Percentiles rank a stretch among this genome's conserved stretches.
Evolutionary conservation across 2,329 filamentous ascomycete genomes (phyloP).

Genomic region (Penicillium sp.): DNA sequence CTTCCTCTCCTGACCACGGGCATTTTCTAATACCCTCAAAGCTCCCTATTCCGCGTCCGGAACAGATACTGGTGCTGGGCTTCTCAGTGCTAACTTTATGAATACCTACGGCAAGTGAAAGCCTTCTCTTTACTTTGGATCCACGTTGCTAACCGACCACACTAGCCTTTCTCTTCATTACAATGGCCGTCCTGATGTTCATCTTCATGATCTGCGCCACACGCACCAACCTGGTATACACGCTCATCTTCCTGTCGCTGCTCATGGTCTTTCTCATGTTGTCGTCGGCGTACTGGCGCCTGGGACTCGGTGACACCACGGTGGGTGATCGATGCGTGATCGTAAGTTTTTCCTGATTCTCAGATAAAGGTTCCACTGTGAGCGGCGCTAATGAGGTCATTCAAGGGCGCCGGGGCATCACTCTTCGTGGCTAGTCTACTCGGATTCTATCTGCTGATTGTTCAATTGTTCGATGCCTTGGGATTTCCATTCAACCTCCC

Average conservation of each 20-base stretch:
- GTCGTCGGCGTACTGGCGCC: constrained; percentile 59
- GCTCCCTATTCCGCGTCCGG: constrained; percentile 29
- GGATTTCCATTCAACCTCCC: constrained; percentile 55
- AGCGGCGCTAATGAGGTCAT: background rate
- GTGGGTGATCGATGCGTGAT: constrained; percentile 31
- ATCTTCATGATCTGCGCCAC: constrained; percentile 67
- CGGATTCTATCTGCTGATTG: constrained; percentile 55
- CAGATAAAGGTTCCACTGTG: background rate
- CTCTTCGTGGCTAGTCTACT: constrained; percentile 49
- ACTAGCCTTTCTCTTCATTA: constrained; percentile 58
- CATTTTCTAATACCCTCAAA: constrained; percentile 1
- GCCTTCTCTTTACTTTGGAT: too few relatives aligned
- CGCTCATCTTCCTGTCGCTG: constrained; percentile 66
- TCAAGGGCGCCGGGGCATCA: constrained; percentile 47
- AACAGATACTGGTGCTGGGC: constrained; percentile 25
- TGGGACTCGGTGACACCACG: constrained; percentile 43
- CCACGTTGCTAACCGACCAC: background rate
- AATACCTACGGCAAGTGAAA: constrained; percentile 24
- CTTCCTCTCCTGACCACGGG: constrained; percentile 45
- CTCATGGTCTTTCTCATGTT: constrained; percentile 58
- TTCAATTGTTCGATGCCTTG: constrained; percentile 53
- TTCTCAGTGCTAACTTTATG: constrained; percentile 23
- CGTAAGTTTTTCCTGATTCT: constrained; percentile 12
- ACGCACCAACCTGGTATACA: constrained; percentile 69
- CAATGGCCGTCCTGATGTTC: constrained; percentile 65